Evolutionary conservation across 2,329 filamentous ascomycete species (phyloP).

Genomic region (Epichloe amarillans): DNA sequence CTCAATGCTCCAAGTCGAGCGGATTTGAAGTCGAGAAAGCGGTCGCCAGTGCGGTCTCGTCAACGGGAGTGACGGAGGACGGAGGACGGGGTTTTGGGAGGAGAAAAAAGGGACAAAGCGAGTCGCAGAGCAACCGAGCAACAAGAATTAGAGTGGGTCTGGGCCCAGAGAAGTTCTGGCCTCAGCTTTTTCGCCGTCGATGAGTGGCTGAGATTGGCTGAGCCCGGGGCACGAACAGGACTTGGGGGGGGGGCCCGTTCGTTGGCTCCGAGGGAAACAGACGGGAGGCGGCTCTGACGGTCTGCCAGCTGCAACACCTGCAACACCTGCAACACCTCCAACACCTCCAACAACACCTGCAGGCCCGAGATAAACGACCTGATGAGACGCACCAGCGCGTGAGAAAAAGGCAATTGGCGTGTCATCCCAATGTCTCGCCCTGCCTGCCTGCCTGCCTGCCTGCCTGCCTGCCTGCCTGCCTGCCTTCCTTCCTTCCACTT

Average conservation of each 20-base stretch:
- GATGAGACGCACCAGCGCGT: background rate
- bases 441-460: too few species aligned
- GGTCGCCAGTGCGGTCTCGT: background rate
- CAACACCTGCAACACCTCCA: background rate
- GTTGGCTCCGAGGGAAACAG: background rate
- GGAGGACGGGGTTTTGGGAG: background rate
- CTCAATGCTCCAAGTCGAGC: background rate
- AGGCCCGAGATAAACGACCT: background rate
- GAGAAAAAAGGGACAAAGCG: background rate
- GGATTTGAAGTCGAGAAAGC: background rate
- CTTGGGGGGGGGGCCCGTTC: background rate
- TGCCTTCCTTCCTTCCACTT: too few species aligned
- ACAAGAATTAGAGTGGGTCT: slow-evolving; percentile 1
- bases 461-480: too few species aligned
- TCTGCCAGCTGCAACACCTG: background rate
- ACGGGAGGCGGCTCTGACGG: background rate
- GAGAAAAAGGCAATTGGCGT: background rate
- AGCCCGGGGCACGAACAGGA: background rate
- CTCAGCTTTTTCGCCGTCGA: background rate
- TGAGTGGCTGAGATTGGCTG: slow-evolving; percentile 1
- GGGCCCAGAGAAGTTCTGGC: background rate
- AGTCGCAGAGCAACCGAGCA: background rate
- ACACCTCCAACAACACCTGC: background rate
- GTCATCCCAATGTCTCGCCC: background rate
- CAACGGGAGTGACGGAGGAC: background rate